These are phyloP conservation scores for Moesziomyces globuligerus DNA, from an alignment of 1,284 basidiomycete species.

Conservation along the genomic window DNA sequence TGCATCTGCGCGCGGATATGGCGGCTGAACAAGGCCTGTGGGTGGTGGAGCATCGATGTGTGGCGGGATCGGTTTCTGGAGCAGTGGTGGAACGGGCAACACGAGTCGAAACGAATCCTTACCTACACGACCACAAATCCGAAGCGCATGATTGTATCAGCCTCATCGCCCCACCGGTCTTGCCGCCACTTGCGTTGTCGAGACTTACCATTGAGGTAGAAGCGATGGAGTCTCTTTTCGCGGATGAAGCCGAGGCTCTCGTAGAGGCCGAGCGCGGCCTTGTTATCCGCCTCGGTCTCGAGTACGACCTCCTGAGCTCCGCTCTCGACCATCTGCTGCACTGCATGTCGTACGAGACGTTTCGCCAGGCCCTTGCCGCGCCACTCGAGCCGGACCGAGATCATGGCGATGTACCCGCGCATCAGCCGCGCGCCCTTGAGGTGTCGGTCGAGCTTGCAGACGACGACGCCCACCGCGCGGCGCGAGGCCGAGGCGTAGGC, in stretches of 20 bases:
- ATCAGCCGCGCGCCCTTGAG: constrained; percentile 72
- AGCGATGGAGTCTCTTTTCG: constrained; percentile 91
- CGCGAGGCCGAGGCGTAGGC: constrained; percentile 63
- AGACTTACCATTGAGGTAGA: constrained; percentile 88
- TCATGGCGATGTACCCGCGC: constrained; percentile 97
- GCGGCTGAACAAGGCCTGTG: constrained; percentile 30
- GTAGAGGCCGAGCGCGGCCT: constrained; percentile 85
- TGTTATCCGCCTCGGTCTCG: constrained; percentile 96
- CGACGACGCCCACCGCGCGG: constrained; percentile 77
- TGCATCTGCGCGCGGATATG: neutral
- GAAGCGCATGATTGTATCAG: no score
- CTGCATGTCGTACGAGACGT: constrained; percentile 72
- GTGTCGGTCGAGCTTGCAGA: constrained; percentile 93
- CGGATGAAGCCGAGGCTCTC: constrained; percentile 91
- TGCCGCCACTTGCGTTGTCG: no score
- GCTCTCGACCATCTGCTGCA: constrained; percentile 80
- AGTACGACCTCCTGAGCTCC: constrained; percentile 91
- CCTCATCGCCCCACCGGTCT: no score
- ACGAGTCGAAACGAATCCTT: constrained; percentile 63
- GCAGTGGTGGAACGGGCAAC: constrained; percentile 34
- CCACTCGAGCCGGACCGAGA: constrained; percentile 68
- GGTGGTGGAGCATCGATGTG: constrained; percentile 14
- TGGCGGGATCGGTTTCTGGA: constrained; percentile 11
- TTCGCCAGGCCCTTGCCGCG: constrained; percentile 71
- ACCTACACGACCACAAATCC: no score